Conservation (phyloP, 148 eudicot genomes). For the Hydrangea macrophylla region DNA sequence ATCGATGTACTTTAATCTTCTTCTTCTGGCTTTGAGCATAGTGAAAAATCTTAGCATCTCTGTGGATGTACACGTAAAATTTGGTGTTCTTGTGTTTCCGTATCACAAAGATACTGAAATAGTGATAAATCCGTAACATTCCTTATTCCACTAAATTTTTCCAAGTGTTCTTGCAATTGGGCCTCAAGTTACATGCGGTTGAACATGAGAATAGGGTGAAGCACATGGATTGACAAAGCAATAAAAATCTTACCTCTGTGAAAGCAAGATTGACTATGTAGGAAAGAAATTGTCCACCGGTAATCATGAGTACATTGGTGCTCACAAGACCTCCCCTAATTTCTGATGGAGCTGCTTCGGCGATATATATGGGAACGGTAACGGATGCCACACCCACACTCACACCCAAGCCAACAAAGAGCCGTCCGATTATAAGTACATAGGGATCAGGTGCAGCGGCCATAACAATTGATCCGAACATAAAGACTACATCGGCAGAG, state of each 20-base stretch:
- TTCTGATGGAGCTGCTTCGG: slow-evolving; percentile 84
- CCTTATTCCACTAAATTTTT: not conserved
- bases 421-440: slow-evolving; percentile 75
- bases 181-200: not conserved
- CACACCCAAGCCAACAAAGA: slow-evolving; percentile 80
- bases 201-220: not conserved
- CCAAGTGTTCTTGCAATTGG: not conserved
- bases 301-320: slow-evolving; percentile 90
- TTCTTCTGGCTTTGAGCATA: no score
- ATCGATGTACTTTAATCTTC: no score
- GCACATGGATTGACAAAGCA: slow-evolving; percentile 1
- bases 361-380: slow-evolving; percentile 88
- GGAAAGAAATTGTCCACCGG: slow-evolving; percentile 92
- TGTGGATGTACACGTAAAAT: no score
- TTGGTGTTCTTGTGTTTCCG: no score
- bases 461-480: slow-evolving; percentile 71
- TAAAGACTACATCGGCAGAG: slow-evolving; percentile 63
- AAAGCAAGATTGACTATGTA: slow-evolving; percentile 92
- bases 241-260: slow-evolving; percentile 66
- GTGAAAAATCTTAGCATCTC: no score
- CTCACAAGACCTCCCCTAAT: slow-evolving; percentile 89
- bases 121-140: no score
- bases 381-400: slow-evolving; percentile 91
- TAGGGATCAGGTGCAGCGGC: slow-evolving; percentile 91
- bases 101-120: no score